phyloP scores from a whole-genome alignment of 2,329 filamentous ascomycete genomes.

The Colletotrichum aenigma region DNA sequence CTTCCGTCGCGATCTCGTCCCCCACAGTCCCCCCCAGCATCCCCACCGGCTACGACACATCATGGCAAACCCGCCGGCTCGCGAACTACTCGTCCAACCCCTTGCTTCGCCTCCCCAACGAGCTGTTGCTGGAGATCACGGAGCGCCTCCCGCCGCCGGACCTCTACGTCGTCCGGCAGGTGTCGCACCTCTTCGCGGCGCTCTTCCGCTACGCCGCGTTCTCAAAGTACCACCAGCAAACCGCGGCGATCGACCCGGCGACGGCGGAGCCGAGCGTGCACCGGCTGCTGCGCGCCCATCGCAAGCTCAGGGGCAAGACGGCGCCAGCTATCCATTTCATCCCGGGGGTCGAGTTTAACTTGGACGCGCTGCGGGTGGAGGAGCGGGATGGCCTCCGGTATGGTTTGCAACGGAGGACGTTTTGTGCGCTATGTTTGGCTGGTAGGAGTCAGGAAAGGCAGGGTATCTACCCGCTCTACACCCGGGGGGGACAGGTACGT shows the following conservation, averaged over 20 bases:
- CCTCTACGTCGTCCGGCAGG: neutral
- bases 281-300: neutral
- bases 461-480: neutral
- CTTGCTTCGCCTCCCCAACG: neutral
- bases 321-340: neutral
- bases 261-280: neutral
- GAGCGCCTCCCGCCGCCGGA: neutral
- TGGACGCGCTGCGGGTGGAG: neutral
- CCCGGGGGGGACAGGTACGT: neutral
- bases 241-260: fast-evolving
- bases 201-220: neutral
- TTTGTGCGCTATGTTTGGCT: neutral
- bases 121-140: neutral
- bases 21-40: neutral
- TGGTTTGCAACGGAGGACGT: neutral
- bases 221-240: neutral
- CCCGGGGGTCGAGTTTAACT: neutral
- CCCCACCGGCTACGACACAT: neutral
- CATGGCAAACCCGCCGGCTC: neutral
- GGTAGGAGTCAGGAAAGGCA: neutral
- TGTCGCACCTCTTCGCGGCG: neutral
- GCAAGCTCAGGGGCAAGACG: neutral
- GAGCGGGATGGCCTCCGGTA: neutral
- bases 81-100: neutral
- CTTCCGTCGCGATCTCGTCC: neutral